These are phyloP conservation scores for Hypoxylon sp. DNA, from an alignment of 2,329 filamentous ascomycete species.

Conservation along the genomic window DNA sequence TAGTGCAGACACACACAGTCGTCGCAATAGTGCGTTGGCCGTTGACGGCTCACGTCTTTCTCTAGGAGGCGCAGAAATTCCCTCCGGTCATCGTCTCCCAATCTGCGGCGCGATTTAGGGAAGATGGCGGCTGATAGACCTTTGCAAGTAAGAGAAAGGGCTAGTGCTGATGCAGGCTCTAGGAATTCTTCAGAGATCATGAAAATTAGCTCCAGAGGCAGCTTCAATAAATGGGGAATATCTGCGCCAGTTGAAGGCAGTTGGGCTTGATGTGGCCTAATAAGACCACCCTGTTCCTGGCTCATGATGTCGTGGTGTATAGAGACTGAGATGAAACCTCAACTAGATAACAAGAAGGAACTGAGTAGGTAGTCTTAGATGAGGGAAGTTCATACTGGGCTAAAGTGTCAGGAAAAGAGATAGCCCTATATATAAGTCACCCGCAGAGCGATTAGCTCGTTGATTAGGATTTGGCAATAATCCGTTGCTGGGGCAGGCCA, in stretches of 20 bases:
- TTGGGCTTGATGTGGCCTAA: not conserved
- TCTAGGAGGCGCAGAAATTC: not conserved
- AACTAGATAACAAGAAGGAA: not conserved
- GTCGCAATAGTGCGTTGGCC: not conserved
- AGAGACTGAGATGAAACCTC: not conserved
- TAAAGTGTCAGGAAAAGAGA: no score
- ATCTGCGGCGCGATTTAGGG: not conserved
- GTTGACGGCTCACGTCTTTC: not conserved
- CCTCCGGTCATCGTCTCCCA: not conserved
- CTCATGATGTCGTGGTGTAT: not conserved
- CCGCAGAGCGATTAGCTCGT: no score
- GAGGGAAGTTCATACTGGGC: not conserved
- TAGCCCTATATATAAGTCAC: no score
- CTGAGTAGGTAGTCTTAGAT: not conserved
- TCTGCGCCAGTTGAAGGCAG: not conserved
- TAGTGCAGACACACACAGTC: not conserved
- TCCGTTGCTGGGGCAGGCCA: no score
- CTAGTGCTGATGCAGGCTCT: not conserved
- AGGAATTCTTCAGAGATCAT: not conserved
- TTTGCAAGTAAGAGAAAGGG: not conserved
- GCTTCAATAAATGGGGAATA: not conserved
- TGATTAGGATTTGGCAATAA: no score
- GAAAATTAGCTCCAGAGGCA: not conserved
- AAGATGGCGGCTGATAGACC: not conserved
- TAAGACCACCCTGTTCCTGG: not conserved